Percentiles rank a stretch among this genome's conserved stretches.
Conservation (phyloP, 2,329 filamentous ascomycete species). For the Nemania bipapillata region DNA sequence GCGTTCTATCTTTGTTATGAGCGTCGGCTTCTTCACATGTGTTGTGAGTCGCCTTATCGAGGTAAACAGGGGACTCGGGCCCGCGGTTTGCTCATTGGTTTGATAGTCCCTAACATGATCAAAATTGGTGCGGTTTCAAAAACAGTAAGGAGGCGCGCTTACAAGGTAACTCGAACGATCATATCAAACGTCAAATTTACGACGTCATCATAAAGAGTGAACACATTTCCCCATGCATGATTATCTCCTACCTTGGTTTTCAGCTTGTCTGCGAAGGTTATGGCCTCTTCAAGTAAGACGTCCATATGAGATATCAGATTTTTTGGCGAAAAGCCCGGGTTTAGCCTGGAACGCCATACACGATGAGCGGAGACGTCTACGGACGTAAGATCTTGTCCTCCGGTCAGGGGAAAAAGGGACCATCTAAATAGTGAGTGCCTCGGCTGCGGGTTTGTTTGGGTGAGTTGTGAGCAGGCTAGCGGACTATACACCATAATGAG, state of each 20-base stretch:
- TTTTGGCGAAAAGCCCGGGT: constrained; percentile 28
- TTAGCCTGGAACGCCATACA: constrained; percentile 33
- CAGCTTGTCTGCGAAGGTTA: not conserved
- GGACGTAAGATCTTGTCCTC: constrained; percentile 27
- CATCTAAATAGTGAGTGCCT: constrained; percentile 31
- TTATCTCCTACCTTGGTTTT: not conserved
- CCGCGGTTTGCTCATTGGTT: constrained; percentile 6
- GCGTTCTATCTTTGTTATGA: no score
- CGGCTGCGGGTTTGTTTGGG: constrained; percentile 28
- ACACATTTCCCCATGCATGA: not conserved
- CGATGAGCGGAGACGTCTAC: constrained; percentile 9
- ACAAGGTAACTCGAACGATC: not conserved
- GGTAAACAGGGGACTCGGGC: no score
- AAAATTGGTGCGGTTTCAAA: no score
- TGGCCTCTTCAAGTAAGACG: not conserved
- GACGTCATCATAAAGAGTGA: not conserved
- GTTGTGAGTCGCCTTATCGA: no score
- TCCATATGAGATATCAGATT: constrained; percentile 5
- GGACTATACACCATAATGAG: constrained; percentile 27
- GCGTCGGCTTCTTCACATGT: no score
- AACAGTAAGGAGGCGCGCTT: no score
- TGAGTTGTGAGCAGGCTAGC: constrained; percentile 29
- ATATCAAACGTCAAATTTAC: not conserved
- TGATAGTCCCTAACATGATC: not conserved
- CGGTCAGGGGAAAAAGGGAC: constrained; percentile 26